These are phyloP conservation scores for Triticum urartu DNA, from an alignment of 176 grass and related monocot species.

Conservation along the genomic window DNA sequence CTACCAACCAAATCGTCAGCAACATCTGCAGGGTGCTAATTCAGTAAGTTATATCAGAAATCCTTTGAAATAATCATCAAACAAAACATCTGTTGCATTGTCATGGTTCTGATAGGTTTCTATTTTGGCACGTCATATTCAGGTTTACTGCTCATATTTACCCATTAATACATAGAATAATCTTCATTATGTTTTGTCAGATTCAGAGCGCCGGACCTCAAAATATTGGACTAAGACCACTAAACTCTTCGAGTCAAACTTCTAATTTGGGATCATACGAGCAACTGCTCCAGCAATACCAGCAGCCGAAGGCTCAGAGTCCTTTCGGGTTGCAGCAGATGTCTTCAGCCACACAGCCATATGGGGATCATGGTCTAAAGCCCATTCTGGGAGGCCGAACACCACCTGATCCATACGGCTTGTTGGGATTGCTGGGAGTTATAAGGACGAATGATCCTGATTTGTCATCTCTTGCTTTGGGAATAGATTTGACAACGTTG, in stretches of 20 bases:
- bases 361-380: conserved; percentile 79
- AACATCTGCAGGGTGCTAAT: conserved; percentile 76
- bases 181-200: conserved; percentile 48
- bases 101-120: conserved; percentile 52
- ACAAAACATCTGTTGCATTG: conserved; percentile 45
- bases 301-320: conserved; percentile 68
- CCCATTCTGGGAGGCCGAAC: conserved; percentile 51
- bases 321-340: conserved; percentile 84
- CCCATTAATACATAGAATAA: conserved; percentile 25
- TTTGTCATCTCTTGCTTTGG: conserved; percentile 84
- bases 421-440: conserved; percentile 79
- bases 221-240: conserved; percentile 67
- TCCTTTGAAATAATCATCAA: conserved; percentile 36
- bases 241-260: conserved; percentile 52
- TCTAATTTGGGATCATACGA: conserved; percentile 77
- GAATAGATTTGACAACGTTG: conserved; percentile 86
- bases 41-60: conserved; percentile 56
- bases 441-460: conserved; percentile 77
- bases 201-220: conserved; percentile 61
- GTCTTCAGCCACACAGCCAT: conserved; percentile 61
- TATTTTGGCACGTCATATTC: conserved; percentile 38
- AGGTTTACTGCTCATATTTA: conserved; percentile 14
- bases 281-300: conserved; percentile 91
- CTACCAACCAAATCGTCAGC: conserved; percentile 73
- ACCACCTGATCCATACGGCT: conserved; percentile 75